Percentiles rank a stretch among this genome's conserved stretches.
Evolutionary conservation across 257 asterid genomes (phyloP).

Genomic region (Solanum raphanifolium): DNA sequence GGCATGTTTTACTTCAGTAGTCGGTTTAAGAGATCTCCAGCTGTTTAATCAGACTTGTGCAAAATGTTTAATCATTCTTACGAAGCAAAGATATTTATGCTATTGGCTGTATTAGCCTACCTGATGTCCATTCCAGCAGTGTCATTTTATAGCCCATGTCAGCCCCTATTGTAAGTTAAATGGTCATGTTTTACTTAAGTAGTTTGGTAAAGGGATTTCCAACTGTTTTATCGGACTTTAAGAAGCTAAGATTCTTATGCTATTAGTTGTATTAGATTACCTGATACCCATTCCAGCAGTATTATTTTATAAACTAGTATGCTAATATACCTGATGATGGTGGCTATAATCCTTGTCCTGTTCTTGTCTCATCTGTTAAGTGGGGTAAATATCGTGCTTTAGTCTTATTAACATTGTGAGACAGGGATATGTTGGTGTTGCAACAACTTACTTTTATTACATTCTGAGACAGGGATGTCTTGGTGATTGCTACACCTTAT

Average conservation of each 20-base stretch:
- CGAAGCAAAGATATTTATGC: background rate
- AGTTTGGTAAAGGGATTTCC: background rate
- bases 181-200: background rate
- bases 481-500: constrained; percentile 92
- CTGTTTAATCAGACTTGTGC: background rate
- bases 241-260: background rate
- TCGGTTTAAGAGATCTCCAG: background rate
- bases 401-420: background rate
- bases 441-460: constrained; percentile 5
- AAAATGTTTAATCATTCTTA: background rate
- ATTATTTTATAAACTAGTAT: background rate
- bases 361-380: background rate
- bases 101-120: background rate
- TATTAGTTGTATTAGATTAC: background rate
- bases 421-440: background rate
- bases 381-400: background rate
- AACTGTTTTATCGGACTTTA: background rate
- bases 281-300: background rate
- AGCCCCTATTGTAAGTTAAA: background rate
- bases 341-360: background rate
- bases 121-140: background rate
- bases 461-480: constrained; percentile 54
- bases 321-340: background rate
- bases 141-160: background rate
- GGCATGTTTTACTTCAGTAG: background rate